phyloP scores from a whole-genome alignment of 192 early-diverging fungal species.

The Coemansia asiatica region DNA sequence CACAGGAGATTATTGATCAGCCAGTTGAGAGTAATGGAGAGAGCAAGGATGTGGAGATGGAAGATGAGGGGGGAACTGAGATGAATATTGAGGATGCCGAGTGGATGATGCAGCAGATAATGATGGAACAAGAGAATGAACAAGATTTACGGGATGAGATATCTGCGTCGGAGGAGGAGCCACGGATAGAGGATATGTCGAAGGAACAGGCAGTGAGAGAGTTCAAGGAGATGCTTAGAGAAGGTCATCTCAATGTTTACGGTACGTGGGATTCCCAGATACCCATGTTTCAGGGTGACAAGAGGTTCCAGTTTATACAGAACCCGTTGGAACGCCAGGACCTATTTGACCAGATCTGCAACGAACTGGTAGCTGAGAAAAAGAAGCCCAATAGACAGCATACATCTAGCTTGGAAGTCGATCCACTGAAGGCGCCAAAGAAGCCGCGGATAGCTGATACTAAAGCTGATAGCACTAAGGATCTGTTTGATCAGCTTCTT shows the following conservation, averaged over 20 bases:
- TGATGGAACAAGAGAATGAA: conserved; percentile 1
- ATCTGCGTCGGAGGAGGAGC: background rate
- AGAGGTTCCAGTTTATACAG: conserved; percentile 10
- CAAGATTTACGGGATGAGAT: background rate
- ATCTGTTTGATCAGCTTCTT: conserved; percentile 42
- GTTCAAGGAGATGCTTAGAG: conserved; percentile 41
- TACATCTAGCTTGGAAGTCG: no score
- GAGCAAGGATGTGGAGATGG: conserved; percentile 1
- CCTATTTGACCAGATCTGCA: conserved; percentile 31
- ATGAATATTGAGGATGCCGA: conserved; percentile 48
- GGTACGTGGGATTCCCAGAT: conserved; percentile 39
- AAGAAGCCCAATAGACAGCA: background rate
- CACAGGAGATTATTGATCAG: conserved; percentile 18
- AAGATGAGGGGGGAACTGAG: conserved; percentile 19
- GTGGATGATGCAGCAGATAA: conserved; percentile 54
- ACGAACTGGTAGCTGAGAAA: conserved; percentile 14
- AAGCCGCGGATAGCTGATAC: background rate
- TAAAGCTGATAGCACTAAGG: background rate
- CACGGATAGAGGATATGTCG: background rate
- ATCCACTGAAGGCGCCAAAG: background rate
- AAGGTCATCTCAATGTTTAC: conserved; percentile 24
- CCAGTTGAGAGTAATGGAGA: no score
- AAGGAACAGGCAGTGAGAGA: conserved; percentile 13
- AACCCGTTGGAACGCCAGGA: conserved; percentile 24
- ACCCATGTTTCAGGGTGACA: conserved; percentile 10